Evolutionary conservation across 805 yeast genomes (phyloP).

Genomic region (Wickerhamomyces silvicola): DNA sequence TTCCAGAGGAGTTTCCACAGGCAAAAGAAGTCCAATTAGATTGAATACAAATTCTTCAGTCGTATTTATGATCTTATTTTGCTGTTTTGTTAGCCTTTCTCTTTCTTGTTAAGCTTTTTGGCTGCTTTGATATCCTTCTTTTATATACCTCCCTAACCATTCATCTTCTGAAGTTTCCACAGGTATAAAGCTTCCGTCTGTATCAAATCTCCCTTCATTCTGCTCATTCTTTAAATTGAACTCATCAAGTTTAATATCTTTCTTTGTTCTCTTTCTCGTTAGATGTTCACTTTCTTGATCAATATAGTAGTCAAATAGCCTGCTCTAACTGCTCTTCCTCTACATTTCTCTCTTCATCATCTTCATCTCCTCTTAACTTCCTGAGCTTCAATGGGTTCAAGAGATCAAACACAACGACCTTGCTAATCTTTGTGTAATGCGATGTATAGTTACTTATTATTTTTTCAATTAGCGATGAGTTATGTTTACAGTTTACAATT

Average conservation of each 20-base stretch:
- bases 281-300: conserved; percentile 13
- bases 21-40: conserved; percentile 42
- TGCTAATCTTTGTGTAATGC: no score
- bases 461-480: no score
- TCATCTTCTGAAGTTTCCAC: conserved; percentile 27
- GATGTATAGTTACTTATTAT: no score
- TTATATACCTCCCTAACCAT: conserved; percentile 32
- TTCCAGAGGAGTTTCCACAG: conserved; percentile 57
- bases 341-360: conserved; percentile 8
- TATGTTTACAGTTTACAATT: no score
- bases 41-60: conserved; percentile 20
- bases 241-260: conserved; percentile 47
- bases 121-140: conserved; percentile 32
- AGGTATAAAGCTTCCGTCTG: conserved; percentile 50
- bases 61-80: conserved; percentile 8
- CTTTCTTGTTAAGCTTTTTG: conserved; percentile 25
- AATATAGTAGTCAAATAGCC: conserved; percentile 17
- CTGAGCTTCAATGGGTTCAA: conserved; percentile 17
- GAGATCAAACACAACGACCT: conserved; percentile 13
- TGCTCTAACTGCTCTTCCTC: conserved; percentile 19
- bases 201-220: conserved; percentile 54
- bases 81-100: conserved; percentile 16
- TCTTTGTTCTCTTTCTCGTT: conserved; percentile 7
- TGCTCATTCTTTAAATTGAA: conserved; percentile 54
- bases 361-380: conserved; percentile 5